phyloP scores from a whole-genome alignment of 495 filamentous ascomycete genomes.

The Penicillium manginii region DNA sequence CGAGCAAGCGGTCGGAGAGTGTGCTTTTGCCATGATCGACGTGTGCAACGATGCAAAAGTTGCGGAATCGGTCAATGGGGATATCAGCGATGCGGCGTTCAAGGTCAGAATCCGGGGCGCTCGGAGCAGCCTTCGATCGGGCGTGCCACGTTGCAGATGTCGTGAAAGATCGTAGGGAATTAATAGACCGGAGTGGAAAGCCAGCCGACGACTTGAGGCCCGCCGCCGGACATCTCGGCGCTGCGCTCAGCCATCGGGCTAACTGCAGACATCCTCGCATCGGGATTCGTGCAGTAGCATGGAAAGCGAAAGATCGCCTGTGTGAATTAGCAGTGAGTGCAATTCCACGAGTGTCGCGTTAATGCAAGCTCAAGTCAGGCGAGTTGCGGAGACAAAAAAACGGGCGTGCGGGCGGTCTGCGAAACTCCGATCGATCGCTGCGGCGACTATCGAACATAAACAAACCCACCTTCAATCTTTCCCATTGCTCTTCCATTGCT shows the following conservation, averaged over 20 bases:
- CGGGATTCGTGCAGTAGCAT: slow-evolving; percentile 47
- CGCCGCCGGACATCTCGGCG: slow-evolving; percentile 41
- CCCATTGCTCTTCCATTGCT: slow-evolving; percentile 1
- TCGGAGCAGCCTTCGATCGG: slow-evolving; percentile 29
- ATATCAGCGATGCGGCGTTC: slow-evolving; percentile 85
- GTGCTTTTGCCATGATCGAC: slow-evolving; percentile 99
- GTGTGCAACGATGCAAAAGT: slow-evolving; percentile 97
- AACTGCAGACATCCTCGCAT: slow-evolving; percentile 63
- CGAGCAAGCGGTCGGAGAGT: slow-evolving; percentile 86
- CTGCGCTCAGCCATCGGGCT: slow-evolving; percentile 55
- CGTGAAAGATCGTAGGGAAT: slow-evolving; percentile 42
- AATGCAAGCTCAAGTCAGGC: background rate
- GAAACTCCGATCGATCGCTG: slow-evolving; percentile 36
- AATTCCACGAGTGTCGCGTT: background rate
- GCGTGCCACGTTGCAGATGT: slow-evolving; percentile 41
- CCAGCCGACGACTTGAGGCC: slow-evolving; percentile 39
- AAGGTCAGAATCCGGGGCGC: slow-evolving; percentile 54
- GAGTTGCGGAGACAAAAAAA: slow-evolving; percentile 36
- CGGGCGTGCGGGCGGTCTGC: slow-evolving; percentile 29
- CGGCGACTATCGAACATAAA: slow-evolving; percentile 46
- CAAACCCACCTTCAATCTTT: slow-evolving; percentile 31
- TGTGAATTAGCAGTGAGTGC: background rate
- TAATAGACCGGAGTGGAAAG: slow-evolving; percentile 21
- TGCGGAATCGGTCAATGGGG: slow-evolving; percentile 88
- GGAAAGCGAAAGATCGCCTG: slow-evolving; percentile 23